Base-by-base conservation (phyloP, 768 basidiomycete genomes). In the Suillus tomentosus region DNA sequence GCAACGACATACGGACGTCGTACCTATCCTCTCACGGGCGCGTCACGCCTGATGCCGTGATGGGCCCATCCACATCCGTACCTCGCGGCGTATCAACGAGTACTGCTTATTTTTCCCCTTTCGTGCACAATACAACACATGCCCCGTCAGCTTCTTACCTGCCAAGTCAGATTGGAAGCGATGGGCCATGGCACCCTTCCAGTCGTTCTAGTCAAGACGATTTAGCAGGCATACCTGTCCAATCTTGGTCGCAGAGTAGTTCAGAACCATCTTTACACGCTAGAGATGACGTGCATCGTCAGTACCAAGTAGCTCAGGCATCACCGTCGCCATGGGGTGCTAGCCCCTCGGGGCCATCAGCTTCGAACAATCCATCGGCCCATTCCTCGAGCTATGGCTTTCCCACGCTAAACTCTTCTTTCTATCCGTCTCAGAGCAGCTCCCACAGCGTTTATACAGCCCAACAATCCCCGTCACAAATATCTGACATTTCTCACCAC, bases 361-460 rank as follows among this genome's bases (percentile, higher is more conserved):
- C 66, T 62, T 65, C 70, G 53, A 63, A 66, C 51, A 67, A 65
- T 48, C 61, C 73, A 61, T 68, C 72, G 57, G 22, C 68, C 9
- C 36, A 71, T 34, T 40, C 73, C 43, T 70, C 73, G 43, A 64
- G 51, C 53, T 81, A 71, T 69, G 50, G 67, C 59, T 82, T 88
- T 71, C 82, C 84, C 48, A 87, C 87, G 17, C 79, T 87, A 45
- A 85, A 74, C 66, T 80, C 85, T 10, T 82, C 87, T 13, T 88
- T 86, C 75, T 85, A 80, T 72, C 87, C 87, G 24, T 66, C 68
- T 50, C 76, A 78, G 61, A 71, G 72, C 57, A 72, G 76, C 62
- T 43, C 76, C 8, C 74, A 78, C 60, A 70, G 75, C 27, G 69
- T 70, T 61, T 73, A 74, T 64, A 68, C 77, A 62, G 63, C 77